These are phyloP conservation scores for Santalum album DNA, from an alignment of 164 flowering plant species.

Conservation along the genomic window DNA sequence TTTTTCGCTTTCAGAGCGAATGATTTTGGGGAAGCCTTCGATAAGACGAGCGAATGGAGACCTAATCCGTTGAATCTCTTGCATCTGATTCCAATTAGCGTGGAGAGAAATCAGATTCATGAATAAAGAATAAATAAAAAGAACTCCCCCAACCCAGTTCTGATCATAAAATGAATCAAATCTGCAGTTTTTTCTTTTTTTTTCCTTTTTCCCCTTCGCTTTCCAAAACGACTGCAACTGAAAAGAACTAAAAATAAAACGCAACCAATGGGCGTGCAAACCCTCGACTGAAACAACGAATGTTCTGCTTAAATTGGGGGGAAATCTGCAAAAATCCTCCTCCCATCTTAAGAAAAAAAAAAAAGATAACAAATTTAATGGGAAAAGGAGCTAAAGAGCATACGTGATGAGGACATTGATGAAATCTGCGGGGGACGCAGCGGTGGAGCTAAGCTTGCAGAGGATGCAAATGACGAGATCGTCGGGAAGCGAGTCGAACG, in stretches of 20 bases:
- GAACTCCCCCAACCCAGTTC: no score
- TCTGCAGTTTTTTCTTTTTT: no score
- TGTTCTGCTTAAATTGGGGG: no score
- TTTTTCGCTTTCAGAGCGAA: conserved; percentile 22
- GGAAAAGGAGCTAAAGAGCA: neutral
- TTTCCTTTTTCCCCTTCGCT: no score
- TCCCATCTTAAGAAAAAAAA: neutral
- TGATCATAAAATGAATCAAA: no score
- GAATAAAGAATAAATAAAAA: no score
- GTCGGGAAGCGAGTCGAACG: conserved; percentile 58
- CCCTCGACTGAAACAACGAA: no score
- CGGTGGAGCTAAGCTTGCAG: conserved; percentile 45
- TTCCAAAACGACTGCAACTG: no score
- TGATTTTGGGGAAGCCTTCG: conserved; percentile 16
- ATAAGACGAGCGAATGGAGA: conserved; percentile 17
- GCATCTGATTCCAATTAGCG: conserved; percentile 16
- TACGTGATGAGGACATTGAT: conserved; percentile 21
- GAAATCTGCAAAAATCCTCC: no score
- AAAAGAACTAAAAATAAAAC: no score
- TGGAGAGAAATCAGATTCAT: neutral
- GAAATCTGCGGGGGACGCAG: conserved; percentile 48
- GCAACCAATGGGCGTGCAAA: no score
- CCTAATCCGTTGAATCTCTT: conserved; percentile 24
- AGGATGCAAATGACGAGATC: conserved; percentile 59
- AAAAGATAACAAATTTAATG: neutral